A percentile compares a stretch with the other conserved stretches of the same genome.
Evolutionary conservation across 1,284 basidiomycete species (phyloP).

Genomic region (Papiliotrema nemorosa): DNA sequence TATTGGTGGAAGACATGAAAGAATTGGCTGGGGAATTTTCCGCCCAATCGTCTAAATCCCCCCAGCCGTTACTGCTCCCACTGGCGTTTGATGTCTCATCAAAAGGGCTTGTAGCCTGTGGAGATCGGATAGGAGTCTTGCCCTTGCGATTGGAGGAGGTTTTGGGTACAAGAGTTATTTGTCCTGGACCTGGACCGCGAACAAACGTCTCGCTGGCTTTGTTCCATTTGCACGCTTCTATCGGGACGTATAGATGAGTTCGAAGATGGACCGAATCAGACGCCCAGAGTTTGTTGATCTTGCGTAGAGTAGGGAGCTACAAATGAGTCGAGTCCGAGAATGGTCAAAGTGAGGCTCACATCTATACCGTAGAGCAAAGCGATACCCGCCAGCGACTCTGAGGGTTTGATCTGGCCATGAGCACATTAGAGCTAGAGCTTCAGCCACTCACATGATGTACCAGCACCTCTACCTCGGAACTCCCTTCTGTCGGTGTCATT

Average conservation of each 20-base stretch:
- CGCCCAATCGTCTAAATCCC: not conserved
- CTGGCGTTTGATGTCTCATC: not conserved
- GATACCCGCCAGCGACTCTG: slow-evolving; percentile 77
- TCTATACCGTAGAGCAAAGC: slow-evolving; percentile 81
- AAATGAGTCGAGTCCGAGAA: not conserved
- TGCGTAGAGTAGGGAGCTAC: slow-evolving; percentile 65
- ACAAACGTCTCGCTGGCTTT: slow-evolving; percentile 39
- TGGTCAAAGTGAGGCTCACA: slow-evolving; percentile 47
- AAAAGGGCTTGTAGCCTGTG: not conserved
- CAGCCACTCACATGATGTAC: slow-evolving; percentile 47
- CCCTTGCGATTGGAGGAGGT: slow-evolving; percentile 13
- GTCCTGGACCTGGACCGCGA: slow-evolving; percentile 41
- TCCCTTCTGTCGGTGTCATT: slow-evolving; percentile 19
- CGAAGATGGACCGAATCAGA: slow-evolving; percentile 84
- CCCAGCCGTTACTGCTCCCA: slow-evolving; percentile 3
- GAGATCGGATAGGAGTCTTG: slow-evolving; percentile 7
- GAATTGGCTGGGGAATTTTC: slow-evolving; percentile 1
- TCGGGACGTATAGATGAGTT: slow-evolving; percentile 72
- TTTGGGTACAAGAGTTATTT: slow-evolving; percentile 40
- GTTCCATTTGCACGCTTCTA: slow-evolving; percentile 49
- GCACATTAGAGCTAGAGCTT: not conserved
- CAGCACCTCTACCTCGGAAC: slow-evolving; percentile 47
- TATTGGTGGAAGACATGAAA: slow-evolving; percentile 25
- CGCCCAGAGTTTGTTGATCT: slow-evolving; percentile 84
- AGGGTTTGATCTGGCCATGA: slow-evolving; percentile 57